Conservation (phyloP, 2,329 filamentous ascomycete genomes). For the Sphaerulina vaccinii region DNA sequence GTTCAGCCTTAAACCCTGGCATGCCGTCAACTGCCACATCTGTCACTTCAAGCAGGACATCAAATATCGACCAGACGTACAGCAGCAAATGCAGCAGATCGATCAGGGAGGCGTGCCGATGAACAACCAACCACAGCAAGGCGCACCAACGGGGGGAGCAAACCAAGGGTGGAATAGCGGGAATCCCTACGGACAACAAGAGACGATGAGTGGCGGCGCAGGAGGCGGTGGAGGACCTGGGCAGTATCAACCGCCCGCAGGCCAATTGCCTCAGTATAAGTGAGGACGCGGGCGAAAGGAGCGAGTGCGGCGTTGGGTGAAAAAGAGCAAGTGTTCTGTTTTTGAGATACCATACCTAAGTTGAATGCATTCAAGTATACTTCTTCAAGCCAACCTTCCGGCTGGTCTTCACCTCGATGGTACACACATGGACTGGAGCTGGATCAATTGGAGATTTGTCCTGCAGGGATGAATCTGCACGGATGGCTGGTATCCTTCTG, state of each 20-base stretch:
- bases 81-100: constrained; percentile 37
- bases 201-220: constrained; percentile 16
- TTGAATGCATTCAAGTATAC: not conserved
- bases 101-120: constrained; percentile 33
- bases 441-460: not conserved
- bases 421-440: not conserved
- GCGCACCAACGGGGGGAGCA: constrained; percentile 12
- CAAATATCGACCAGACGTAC: constrained; percentile 43
- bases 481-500: not conserved
- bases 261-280: constrained; percentile 16
- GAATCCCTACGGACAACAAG: constrained; percentile 19
- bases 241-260: constrained; percentile 11
- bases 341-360: not conserved
- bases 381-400: not conserved
- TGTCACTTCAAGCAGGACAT: constrained; percentile 71
- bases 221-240: constrained; percentile 4
- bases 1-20: constrained; percentile 56
- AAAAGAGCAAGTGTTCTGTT: not conserved
- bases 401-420: not conserved
- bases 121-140: constrained; percentile 26
- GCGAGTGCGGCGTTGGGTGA: not conserved
- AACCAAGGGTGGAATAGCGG: constrained; percentile 31
- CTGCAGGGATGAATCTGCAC: too few relatives aligned
- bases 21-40: constrained; percentile 69
- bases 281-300: not conserved